Evolutionary conservation across 352 stramenopile genomes (phyloP).

Genomic region (Phytophthora vignae): DNA sequence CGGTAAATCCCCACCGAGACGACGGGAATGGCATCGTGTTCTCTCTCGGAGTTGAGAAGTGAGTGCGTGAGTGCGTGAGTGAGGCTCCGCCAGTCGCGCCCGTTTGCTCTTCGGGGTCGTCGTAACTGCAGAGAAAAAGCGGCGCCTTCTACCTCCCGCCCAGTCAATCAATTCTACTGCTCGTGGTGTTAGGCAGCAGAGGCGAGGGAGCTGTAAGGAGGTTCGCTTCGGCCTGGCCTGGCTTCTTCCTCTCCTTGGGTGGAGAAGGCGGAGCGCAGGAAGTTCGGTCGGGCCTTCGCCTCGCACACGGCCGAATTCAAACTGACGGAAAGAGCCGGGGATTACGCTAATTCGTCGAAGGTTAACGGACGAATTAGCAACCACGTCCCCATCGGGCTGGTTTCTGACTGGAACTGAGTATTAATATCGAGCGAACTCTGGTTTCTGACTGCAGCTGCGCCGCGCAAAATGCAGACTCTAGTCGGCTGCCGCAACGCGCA

Average conservation of each 20-base stretch:
- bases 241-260: constrained; percentile 11
- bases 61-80: neutral
- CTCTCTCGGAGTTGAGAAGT: neutral
- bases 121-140: constrained; percentile 34
- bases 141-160: neutral
- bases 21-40: constrained; percentile 38
- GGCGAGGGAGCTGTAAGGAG: neutral
- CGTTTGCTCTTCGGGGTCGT: neutral
- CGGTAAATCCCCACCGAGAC: constrained; percentile 30
- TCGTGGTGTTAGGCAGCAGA: neutral
- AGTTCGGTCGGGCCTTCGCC: neutral
- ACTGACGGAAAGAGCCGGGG: constrained; percentile 10
- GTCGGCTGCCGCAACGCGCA: neutral
- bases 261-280: neutral
- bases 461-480: neutral
- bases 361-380: constrained; percentile 24
- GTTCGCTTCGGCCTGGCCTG: constrained; percentile 5
- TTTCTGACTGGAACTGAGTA: constrained; percentile 1
- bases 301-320: constrained; percentile 14
- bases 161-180: neutral
- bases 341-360: constrained; percentile 29
- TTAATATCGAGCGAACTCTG: too few relatives aligned
- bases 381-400: neutral
- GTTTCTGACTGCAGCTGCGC: neutral
- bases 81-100: constrained; percentile 13